Conservation (phyloP, 371 early-diverging fungal genomes). For the Aphelidium insulamus region DNA sequence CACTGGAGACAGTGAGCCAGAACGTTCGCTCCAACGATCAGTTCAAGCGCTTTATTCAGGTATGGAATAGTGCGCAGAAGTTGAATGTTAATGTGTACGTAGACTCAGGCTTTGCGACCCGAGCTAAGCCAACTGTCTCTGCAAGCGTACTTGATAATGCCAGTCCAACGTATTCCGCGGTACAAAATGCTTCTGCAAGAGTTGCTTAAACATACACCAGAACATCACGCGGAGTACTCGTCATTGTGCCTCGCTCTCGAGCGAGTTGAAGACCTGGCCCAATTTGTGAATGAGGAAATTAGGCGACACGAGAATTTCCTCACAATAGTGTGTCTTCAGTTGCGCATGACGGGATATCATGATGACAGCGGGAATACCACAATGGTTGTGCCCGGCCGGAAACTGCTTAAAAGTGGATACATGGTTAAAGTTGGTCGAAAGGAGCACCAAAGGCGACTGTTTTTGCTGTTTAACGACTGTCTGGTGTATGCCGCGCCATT, state of each 20-base stretch:
- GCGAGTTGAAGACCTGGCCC: too few species aligned
- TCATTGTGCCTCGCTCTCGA: too few species aligned
- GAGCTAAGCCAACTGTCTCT: slow-evolving; percentile 33
- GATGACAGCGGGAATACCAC: too few species aligned
- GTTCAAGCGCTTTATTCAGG: slow-evolving; percentile 6
- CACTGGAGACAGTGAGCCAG: slow-evolving; percentile 21
- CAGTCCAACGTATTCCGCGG: slow-evolving; percentile 59
- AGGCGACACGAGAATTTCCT: slow-evolving; percentile 43
- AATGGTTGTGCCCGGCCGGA: too few species aligned
- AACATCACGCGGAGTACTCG: slow-evolving; percentile 34
- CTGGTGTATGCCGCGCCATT: too few species aligned
- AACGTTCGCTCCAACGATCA: slow-evolving; percentile 6
- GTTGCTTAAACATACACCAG: slow-evolving; percentile 29
- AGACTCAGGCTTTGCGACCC: slow-evolving; percentile 14
- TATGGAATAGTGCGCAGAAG: slow-evolving; percentile 7
- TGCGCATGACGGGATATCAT: too few species aligned
- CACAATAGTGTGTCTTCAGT: slow-evolving; percentile 29
- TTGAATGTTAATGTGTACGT: slow-evolving; percentile 3
- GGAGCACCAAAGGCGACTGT: too few species aligned
- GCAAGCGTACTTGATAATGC: slow-evolving; percentile 47
- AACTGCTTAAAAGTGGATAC: too few species aligned
- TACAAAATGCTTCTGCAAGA: slow-evolving; percentile 48
- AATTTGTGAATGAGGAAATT: slow-evolving; percentile 45
- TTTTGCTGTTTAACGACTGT: too few species aligned
- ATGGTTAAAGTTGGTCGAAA: too few species aligned